phyloP scores from a whole-genome alignment of 2,329 filamentous ascomycete genomes.

The Sclerotinia borealis region DNA sequence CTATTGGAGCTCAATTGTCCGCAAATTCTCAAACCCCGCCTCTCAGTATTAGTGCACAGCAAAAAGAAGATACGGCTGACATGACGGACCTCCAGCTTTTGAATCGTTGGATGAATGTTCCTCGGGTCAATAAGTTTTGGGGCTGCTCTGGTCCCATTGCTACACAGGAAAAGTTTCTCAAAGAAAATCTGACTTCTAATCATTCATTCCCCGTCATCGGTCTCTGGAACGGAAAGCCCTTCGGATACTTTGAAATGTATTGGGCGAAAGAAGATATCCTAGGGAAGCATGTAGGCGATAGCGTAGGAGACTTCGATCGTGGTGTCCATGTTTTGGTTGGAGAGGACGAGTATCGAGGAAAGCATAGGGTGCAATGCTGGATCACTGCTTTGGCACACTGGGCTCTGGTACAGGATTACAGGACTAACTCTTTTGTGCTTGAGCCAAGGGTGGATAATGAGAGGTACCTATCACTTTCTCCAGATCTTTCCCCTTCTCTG shows the following conservation, averaged over 20 bases:
- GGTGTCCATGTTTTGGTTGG: conserved; percentile 86
- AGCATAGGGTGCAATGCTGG: conserved; percentile 73
- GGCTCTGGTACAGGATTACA: conserved; percentile 67
- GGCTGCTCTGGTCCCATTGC: conserved; percentile 52
- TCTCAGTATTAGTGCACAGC: conserved; percentile 34
- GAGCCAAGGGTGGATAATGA: conserved; percentile 89
- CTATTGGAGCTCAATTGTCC: conserved; percentile 31
- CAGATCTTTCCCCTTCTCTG: not conserved
- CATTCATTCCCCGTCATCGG: conserved; percentile 90
- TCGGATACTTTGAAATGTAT: conserved; percentile 97
- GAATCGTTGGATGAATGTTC: conserved; percentile 81
- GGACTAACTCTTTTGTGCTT: conserved; percentile 77
- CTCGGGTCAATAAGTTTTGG: conserved; percentile 83
- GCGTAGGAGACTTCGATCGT: conserved; percentile 73
- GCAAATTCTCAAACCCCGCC: conserved; percentile 38
- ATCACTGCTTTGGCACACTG: conserved; percentile 82
- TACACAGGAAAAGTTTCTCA: conserved; percentile 63
- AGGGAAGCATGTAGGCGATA: conserved; percentile 61
- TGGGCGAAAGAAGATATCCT: conserved; percentile 92
- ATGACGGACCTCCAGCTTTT: conserved; percentile 61
- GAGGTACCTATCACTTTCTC: conserved; percentile 53
- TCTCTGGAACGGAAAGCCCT: conserved; percentile 90
- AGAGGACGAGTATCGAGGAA: conserved; percentile 83
- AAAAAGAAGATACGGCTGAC: conserved; percentile 22
- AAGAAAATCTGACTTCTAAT: conserved; percentile 53